Conservation (phyloP, 1,139 yeast genomes). For the Wickerhamomyces sp. region DNA sequence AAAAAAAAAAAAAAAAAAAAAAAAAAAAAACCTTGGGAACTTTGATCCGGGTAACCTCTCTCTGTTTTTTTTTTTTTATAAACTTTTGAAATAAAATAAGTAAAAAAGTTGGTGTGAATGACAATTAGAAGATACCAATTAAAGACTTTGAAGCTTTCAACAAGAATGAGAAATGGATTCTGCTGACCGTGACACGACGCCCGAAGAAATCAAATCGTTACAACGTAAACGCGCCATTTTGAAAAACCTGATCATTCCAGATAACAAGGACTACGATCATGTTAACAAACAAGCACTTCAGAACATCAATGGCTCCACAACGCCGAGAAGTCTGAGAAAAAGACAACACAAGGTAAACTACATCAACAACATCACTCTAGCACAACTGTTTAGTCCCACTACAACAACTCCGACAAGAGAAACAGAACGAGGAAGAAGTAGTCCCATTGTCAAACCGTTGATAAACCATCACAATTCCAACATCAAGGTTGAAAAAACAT, state of each 20-base stretch:
- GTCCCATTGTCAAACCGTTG: not conserved
- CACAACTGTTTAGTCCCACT: not conserved
- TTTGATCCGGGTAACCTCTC: no score
- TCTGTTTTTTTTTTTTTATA: no score
- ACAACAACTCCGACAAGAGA: not conserved
- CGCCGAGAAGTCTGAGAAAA: conserved; percentile 14
- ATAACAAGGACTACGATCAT: conserved; percentile 24
- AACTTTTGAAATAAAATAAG: no score
- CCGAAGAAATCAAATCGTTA: not conserved
- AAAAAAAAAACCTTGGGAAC: no score
- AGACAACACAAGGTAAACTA: conserved; percentile 9
- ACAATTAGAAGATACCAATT: no score
- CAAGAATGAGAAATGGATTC: no score
- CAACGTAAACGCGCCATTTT: conserved; percentile 7
- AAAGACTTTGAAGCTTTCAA: no score
- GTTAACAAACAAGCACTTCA: conserved; percentile 21
- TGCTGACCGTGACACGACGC: conserved; percentile 1
- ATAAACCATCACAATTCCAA: conserved; percentile 11
- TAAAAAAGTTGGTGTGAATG: no score
- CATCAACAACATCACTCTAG: conserved; percentile 1
- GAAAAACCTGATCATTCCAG: conserved; percentile 24
- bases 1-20: no score
- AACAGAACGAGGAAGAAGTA: not conserved
- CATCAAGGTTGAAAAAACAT: conserved; percentile 6
- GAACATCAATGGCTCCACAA: conserved; percentile 1